Conservation (phyloP, 148 eudicot genomes). For the Silene uniflora region DNA sequence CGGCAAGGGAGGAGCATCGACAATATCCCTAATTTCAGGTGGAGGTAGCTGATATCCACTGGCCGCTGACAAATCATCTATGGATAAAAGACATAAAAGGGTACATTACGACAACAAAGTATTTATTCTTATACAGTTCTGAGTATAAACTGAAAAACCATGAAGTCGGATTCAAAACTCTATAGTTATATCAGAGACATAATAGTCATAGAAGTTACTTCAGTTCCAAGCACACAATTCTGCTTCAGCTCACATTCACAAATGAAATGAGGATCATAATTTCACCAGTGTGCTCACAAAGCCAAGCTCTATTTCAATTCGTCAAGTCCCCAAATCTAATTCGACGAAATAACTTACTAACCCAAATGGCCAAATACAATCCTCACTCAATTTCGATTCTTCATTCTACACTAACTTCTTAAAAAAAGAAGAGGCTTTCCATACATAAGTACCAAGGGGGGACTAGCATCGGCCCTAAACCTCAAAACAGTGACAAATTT, state of each 20-base stretch:
- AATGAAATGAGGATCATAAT: background rate
- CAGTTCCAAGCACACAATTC: background rate
- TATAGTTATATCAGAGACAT: background rate
- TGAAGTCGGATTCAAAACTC: background rate
- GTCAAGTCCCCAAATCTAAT: background rate
- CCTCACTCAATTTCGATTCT: background rate
- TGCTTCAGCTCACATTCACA: background rate
- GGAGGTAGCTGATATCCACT: conserved; percentile 87
- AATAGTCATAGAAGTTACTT: background rate
- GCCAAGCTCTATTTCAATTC: background rate
- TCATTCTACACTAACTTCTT: background rate
- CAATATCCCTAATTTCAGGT: conserved; percentile 78
- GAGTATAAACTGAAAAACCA: background rate
- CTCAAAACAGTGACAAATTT: background rate
- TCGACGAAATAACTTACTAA: background rate
- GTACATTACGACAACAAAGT: conserved; percentile 1
- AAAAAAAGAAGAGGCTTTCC: background rate
- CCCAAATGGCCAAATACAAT: background rate
- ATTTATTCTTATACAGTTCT: background rate
- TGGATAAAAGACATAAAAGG: conserved; percentile 9
- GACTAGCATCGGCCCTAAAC: background rate
- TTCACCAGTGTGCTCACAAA: conserved; percentile 7
- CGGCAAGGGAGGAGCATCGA: conserved; percentile 97
- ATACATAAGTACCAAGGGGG: background rate
- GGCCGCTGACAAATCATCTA: conserved; percentile 47